phyloP scores from a whole-genome alignment of 2,329 filamentous ascomycete genomes.

The Chrysosporium keratinophilum region DNA sequence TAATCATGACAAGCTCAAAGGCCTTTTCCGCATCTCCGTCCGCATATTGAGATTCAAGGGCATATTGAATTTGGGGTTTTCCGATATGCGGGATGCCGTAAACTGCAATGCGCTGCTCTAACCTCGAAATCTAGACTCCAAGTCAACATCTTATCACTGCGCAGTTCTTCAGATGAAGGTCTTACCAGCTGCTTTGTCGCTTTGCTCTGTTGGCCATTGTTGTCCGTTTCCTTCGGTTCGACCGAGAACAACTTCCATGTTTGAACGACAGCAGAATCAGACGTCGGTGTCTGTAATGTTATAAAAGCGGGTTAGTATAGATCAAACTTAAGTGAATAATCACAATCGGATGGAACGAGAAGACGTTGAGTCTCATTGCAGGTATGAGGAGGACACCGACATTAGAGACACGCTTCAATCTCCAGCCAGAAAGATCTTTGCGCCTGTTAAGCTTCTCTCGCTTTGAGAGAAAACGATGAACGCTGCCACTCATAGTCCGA shows the following conservation, averaged over 20 bases:
- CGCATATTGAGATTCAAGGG: conserved; percentile 52
- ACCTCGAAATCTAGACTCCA: not conserved
- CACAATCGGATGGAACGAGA: not conserved
- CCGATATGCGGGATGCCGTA: conserved; percentile 37
- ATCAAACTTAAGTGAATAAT: not conserved
- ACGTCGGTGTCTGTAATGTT: not conserved
- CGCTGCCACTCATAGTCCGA: conserved; percentile 29
- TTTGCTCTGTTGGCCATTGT: not conserved
- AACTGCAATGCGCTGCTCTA: conserved; percentile 1
- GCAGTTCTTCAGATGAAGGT: not conserved
- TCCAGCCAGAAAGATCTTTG: conserved; percentile 6
- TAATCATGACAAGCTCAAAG: conserved; percentile 63
- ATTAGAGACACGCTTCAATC: conserved; percentile 1
- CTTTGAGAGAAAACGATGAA: conserved; percentile 34
- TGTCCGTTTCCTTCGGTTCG: not conserved
- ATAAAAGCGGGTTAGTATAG: not conserved
- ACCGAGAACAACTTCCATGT: conserved; percentile 8
- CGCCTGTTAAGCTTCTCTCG: conserved; percentile 27
- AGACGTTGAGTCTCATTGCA: not conserved
- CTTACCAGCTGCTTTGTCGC: conserved; percentile 2
- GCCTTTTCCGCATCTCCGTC: conserved; percentile 63
- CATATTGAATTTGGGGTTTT: conserved; percentile 54
- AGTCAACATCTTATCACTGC: not conserved
- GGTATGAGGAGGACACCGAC: not conserved
- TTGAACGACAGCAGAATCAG: not conserved